Evolutionary conservation across 805 yeast genomes (phyloP).

Genomic region (Lachancea waltii): DNA sequence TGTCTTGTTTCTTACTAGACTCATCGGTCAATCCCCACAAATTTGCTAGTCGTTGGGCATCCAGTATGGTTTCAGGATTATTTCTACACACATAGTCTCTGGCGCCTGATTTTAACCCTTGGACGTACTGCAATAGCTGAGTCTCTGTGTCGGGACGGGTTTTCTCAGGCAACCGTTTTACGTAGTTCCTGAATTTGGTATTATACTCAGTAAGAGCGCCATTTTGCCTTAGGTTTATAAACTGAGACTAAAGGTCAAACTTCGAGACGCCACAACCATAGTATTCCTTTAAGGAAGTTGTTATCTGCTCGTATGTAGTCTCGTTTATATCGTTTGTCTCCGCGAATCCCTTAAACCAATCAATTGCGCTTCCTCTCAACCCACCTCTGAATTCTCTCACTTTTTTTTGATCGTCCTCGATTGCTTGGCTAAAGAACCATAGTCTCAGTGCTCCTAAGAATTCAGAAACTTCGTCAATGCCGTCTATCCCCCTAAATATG

Average conservation of each 20-base stretch:
- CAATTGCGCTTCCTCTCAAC: constrained; percentile 1
- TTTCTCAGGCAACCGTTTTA: not conserved
- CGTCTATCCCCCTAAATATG: not conserved
- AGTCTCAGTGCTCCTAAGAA: not conserved
- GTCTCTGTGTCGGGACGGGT: constrained; percentile 1
- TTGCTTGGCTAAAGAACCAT: not conserved
- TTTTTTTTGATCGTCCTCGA: not conserved
- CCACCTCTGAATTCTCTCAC: constrained; percentile 1
- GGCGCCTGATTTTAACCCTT: not conserved
- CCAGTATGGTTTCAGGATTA: constrained; percentile 1
- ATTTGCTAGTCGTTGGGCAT: not conserved
- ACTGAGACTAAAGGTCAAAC: constrained; percentile 1
- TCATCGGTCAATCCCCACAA: constrained; percentile 2
- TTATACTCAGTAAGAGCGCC: constrained; percentile 1
- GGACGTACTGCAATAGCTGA: constrained; percentile 1
- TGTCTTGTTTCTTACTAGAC: not conserved
- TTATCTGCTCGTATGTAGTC: constrained; percentile 1
- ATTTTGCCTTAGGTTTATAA: not conserved
- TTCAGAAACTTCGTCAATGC: constrained; percentile 2
- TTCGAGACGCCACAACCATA: constrained; percentile 1
- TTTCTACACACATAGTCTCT: constrained; percentile 1
- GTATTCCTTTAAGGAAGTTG: not conserved
- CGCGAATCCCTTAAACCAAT: not conserved
- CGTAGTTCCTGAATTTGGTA: constrained; percentile 1
- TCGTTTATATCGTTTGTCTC: not conserved